phyloP scores from a whole-genome alignment of 148 eudicot genomes.

The Talinum fruticosum region DNA sequence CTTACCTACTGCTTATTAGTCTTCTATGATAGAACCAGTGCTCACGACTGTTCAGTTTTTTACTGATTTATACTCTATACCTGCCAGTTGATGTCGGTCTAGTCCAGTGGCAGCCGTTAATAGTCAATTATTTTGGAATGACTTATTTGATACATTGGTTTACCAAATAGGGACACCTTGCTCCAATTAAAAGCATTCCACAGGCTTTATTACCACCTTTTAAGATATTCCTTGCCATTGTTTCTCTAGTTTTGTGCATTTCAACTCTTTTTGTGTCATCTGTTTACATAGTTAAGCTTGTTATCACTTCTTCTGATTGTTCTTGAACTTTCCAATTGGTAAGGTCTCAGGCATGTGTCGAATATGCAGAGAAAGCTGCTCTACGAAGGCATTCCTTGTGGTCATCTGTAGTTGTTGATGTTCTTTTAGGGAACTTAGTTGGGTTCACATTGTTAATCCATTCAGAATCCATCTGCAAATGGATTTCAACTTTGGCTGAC shows the following conservation, averaged over 20 bases:
- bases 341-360: slow-evolving; percentile 81
- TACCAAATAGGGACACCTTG: background rate
- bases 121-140: background rate
- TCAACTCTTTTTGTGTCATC: background rate
- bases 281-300: background rate
- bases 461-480: slow-evolving; percentile 40
- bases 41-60: no score
- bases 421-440: slow-evolving; percentile 62
- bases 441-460: slow-evolving; percentile 57
- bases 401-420: slow-evolving; percentile 68
- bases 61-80: no score
- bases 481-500: slow-evolving; percentile 45
- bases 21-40: no score
- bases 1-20: no score
- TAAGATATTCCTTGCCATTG: background rate
- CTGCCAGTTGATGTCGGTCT: no score
- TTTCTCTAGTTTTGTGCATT: background rate
- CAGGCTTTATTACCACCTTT: background rate
- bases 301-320: slow-evolving; percentile 9
- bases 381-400: slow-evolving; percentile 69
- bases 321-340: slow-evolving; percentile 21
- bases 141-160: background rate
- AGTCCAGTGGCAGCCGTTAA: background rate
- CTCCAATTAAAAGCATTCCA: background rate
- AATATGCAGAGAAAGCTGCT: slow-evolving; percentile 83